phyloP scores from a whole-genome alignment of 78 protist genomes.

The Dictyostelium capitatum region DNA sequence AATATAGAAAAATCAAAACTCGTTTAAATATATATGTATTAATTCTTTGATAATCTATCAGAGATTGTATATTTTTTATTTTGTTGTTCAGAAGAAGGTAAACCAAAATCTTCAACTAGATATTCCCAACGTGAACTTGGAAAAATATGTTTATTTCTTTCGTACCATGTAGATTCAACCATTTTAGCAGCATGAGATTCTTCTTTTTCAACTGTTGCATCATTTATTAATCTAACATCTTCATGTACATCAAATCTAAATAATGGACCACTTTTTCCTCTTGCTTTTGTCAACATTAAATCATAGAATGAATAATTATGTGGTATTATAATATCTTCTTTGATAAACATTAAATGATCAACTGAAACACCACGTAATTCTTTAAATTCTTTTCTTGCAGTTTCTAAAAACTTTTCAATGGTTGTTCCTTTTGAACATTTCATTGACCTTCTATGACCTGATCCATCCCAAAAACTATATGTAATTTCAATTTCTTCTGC shows the following conservation, averaged over 20 bases:
- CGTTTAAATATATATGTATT: background rate
- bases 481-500: slow-evolving; percentile 88
- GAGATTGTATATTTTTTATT: slow-evolving; percentile 50
- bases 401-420: slow-evolving; percentile 84
- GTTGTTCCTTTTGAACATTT: slow-evolving; percentile 86
- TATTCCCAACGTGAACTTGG: slow-evolving; percentile 94
- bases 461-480: slow-evolving; percentile 95
- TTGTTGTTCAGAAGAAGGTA: background rate
- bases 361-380: slow-evolving; percentile 78
- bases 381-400: slow-evolving; percentile 70
- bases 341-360: slow-evolving; percentile 92
- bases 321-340: slow-evolving; percentile 96
- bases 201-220: slow-evolving; percentile 93
- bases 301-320: slow-evolving; percentile 94
- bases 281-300: slow-evolving; percentile 89
- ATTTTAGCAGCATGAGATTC: slow-evolving; percentile 95
- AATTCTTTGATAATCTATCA: slow-evolving; percentile 29
- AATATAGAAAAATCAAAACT: no score
- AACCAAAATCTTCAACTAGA: slow-evolving; percentile 80
- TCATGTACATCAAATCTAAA: slow-evolving; percentile 95
- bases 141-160: slow-evolving; percentile 94
- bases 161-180: slow-evolving; percentile 90
- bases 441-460: slow-evolving; percentile 89
- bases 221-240: slow-evolving; percentile 90
- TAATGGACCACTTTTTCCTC: slow-evolving; percentile 96